A percentile compares a stretch with the other conserved stretches of the same genome.
Conservation (phyloP, 805 yeast species). For the Myxozyma geophila region DNA sequence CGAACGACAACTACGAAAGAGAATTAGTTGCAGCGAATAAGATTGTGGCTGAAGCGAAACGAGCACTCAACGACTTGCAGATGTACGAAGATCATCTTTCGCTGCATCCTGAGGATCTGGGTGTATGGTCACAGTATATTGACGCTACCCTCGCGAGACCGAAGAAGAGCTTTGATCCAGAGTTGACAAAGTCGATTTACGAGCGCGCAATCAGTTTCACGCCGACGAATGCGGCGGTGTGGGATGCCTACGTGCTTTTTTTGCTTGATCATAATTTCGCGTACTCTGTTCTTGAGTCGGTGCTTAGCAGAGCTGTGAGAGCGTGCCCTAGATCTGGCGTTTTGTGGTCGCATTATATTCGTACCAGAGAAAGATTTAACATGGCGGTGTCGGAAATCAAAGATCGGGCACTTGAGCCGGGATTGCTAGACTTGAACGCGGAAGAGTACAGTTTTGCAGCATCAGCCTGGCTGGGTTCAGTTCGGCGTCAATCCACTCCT, state of each 20-base stretch:
- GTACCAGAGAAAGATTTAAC: slow-evolving; percentile 23
- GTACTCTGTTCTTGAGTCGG: slow-evolving; percentile 11
- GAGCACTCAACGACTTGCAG: slow-evolving; percentile 20
- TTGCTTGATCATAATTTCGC: slow-evolving; percentile 31
- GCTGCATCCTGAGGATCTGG: slow-evolving; percentile 10
- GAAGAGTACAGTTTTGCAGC: slow-evolving; percentile 23
- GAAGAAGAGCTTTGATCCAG: slow-evolving; percentile 28
- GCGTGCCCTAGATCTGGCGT: slow-evolving; percentile 40
- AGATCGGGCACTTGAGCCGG: slow-evolving; percentile 24
- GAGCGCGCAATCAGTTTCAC: slow-evolving; percentile 39
- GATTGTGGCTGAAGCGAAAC: slow-evolving; percentile 30
- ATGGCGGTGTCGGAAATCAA: slow-evolving; percentile 16
- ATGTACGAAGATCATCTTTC: slow-evolving; percentile 35
- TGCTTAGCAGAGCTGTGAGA: slow-evolving; percentile 35
- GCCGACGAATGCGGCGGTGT: slow-evolving; percentile 35
- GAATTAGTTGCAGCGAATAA: slow-evolving; percentile 40
- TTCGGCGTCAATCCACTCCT: slow-evolving; percentile 15
- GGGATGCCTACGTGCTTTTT: slow-evolving; percentile 42
- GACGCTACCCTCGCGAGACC: slow-evolving; percentile 37
- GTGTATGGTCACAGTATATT: slow-evolving; percentile 40
- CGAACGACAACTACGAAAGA: slow-evolving; percentile 39
- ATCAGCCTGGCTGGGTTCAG: slow-evolving; percentile 25
- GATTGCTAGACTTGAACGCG: slow-evolving; percentile 13
- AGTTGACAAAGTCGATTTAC: slow-evolving; percentile 36
- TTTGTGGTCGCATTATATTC: slow-evolving; percentile 39